phyloP scores from a whole-genome alignment of 768 basidiomycete genomes.

The Trametes cubensis region DNA sequence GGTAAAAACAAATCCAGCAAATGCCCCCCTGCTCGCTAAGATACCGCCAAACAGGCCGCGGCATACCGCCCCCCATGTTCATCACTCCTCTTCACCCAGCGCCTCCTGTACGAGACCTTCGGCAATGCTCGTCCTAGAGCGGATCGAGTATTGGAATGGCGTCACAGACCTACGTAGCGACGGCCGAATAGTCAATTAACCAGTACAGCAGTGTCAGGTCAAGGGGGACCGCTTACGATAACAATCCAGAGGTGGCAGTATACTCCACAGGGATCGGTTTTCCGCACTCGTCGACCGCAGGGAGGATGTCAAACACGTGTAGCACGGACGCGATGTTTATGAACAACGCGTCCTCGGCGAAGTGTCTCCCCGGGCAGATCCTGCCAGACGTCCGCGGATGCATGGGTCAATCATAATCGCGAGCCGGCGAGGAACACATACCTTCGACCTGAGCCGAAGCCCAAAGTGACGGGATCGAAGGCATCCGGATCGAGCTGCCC shows the following conservation, averaged over 20 bases:
- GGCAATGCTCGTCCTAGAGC: background rate
- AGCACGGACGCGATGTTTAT: conserved; percentile 18
- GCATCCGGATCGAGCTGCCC: conserved; percentile 15
- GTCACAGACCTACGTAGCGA: too few species aligned
- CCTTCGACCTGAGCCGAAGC: conserved; percentile 35
- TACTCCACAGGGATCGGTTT: conserved; percentile 10
- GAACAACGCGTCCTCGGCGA: conserved; percentile 18
- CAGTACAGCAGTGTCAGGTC: too few species aligned
- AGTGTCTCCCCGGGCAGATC: conserved; percentile 25
- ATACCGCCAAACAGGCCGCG: too few species aligned
- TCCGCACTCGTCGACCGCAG: conserved; percentile 12
- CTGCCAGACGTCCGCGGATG: background rate
- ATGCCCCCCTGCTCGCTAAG: too few species aligned
- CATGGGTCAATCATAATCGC: background rate
- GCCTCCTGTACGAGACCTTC: background rate
- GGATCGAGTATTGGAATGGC: background rate
- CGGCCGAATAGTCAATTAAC: too few species aligned
- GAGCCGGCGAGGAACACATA: background rate
- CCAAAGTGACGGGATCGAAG: conserved; percentile 16
- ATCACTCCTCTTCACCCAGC: too few species aligned
- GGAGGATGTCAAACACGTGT: conserved; percentile 21
- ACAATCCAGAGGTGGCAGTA: conserved; percentile 6
- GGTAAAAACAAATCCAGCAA: too few species aligned
- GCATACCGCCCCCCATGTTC: too few species aligned
- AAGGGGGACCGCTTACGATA: too few species aligned